Conservation (phyloP, 2,329 filamentous ascomycete species). For the Cladosporium sp. region DNA sequence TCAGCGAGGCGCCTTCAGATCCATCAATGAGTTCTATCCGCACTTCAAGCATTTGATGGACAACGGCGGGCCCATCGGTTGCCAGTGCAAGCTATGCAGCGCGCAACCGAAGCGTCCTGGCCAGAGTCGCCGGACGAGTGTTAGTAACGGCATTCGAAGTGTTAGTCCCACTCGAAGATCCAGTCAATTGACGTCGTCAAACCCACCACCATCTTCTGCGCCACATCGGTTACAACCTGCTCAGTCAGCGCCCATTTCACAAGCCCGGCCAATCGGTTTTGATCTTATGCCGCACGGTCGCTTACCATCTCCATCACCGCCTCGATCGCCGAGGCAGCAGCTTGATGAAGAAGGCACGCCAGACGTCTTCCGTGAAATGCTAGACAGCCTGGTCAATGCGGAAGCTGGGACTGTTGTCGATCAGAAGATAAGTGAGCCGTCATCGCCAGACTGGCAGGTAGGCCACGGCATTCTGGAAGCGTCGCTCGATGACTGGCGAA, state of each 20-base stretch:
- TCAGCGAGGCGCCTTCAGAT: slow-evolving; percentile 48
- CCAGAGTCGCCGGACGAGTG: not conserved
- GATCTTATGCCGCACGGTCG: slow-evolving; percentile 9
- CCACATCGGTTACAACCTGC: not conserved
- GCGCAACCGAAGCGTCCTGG: slow-evolving; percentile 15
- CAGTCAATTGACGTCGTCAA: not conserved
- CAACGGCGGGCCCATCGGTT: slow-evolving; percentile 36
- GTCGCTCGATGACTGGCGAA: slow-evolving; percentile 31
- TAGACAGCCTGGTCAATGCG: slow-evolving; percentile 41
- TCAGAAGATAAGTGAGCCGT: slow-evolving; percentile 41
- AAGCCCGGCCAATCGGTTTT: not conserved
- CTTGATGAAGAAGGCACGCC: slow-evolving; percentile 48
- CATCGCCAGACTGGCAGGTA: slow-evolving; percentile 53
- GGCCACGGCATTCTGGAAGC: slow-evolving; percentile 42
- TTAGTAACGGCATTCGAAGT: not conserved
- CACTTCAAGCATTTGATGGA: slow-evolving; percentile 55
- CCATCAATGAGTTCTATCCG: slow-evolving; percentile 47
- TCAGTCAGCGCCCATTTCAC: not conserved
- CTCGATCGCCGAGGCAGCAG: slow-evolving; percentile 16
- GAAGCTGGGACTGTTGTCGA: slow-evolving; percentile 33
- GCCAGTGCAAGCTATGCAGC: slow-evolving; percentile 46
- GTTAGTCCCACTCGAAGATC: slow-evolving; percentile 1
- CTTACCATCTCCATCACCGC: slow-evolving; percentile 13
- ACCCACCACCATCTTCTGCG: not conserved
- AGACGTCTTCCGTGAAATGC: slow-evolving; percentile 46